Base-by-base conservation (phyloP, 2,329 filamentous ascomycete species). In the Verticillium nubilum region DNA sequence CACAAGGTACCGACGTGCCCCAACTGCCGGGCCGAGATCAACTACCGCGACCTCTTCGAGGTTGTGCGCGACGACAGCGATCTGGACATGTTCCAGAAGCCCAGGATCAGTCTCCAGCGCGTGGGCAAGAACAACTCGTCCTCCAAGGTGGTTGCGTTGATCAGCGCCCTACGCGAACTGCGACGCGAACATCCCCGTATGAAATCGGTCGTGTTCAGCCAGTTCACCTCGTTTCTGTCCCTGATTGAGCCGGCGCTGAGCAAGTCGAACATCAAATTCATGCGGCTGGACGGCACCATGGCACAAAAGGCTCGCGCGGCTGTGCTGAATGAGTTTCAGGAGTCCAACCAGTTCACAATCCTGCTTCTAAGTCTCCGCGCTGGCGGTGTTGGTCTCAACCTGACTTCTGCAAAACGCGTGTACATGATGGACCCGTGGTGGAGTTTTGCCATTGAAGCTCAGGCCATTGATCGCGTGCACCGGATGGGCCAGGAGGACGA, bases 351-450 rank as follows among this genome's bases (percentile, higher is more conserved):
- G 55, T 91, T 91, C 26, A 84, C 84, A 2, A 85, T 99, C 1
- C 78, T 99, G 4, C 80, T 99, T 1, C 84, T 99, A 57, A 94
- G 89, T 67, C 78, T 99, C 59, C 84, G 92, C 23, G 95, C 96
- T 0, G 95, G 96, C 4, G 96, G 95, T 26, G 95, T 99, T 0
- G 95, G 95, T 0, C 80, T 99, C 52, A 99, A 99, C 70, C 75
- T 99, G 62, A 98, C 94, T 0, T 88, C 87, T 65, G 95, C 95
- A 5, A 91, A 88, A 64, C 81, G 91, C 58, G 96, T 99, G 5
- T 99, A 89, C 77, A 96, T 99, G 90, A 98, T 99, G 95, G 95
- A 99, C 73, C 95, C 95, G 0, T 99, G 95, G 95, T 99, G 95
- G 95, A 96, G 91, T 70, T 99, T 94, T 74, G 93, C 95, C 0